Percentiles rank a stretch among this genome's conserved stretches.
Conservation (phyloP, 495 filamentous ascomycete genomes). For the Penicillium psychrofluorescens region DNA sequence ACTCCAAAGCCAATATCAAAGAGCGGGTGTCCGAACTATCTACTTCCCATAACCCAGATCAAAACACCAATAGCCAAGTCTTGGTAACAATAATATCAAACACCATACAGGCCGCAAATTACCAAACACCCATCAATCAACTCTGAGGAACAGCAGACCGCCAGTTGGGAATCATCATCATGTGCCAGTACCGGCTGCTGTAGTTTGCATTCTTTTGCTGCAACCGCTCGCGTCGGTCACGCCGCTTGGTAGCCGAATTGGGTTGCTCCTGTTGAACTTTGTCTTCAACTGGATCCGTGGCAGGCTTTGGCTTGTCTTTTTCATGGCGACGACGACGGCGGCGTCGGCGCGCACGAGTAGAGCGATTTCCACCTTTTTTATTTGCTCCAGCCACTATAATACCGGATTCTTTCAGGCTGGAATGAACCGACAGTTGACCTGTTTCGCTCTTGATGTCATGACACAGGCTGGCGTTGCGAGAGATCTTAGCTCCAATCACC, state of each 20-base stretch:
- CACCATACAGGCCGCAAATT: neutral
- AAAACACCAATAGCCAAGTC: neutral
- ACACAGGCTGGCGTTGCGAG: neutral
- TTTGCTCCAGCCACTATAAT: too few relatives aligned
- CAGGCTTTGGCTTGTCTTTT: neutral
- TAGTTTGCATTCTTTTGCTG: slow-evolving; percentile 2
- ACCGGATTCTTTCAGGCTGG: too few relatives aligned
- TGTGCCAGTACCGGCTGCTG: slow-evolving; percentile 13
- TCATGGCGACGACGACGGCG: neutral
- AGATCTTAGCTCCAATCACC: neutral
- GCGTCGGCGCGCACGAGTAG: neutral
- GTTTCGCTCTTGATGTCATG: neutral
- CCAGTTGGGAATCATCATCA: slow-evolving; percentile 13
- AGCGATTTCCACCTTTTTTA: too few relatives aligned
- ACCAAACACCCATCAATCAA: neutral
- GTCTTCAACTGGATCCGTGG: neutral
- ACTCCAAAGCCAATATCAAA: too few relatives aligned
- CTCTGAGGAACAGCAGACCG: neutral
- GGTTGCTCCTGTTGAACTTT: slow-evolving; percentile 8
- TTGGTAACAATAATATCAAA: neutral
- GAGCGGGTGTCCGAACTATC: neutral
- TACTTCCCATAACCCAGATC: neutral
- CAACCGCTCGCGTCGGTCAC: slow-evolving; percentile 16
- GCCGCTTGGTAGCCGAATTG: slow-evolving; percentile 21
- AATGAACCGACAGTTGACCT: too few relatives aligned